Conservation (phyloP, 176 grass and related monocot species). For the Pontederia paniculata region DNA sequence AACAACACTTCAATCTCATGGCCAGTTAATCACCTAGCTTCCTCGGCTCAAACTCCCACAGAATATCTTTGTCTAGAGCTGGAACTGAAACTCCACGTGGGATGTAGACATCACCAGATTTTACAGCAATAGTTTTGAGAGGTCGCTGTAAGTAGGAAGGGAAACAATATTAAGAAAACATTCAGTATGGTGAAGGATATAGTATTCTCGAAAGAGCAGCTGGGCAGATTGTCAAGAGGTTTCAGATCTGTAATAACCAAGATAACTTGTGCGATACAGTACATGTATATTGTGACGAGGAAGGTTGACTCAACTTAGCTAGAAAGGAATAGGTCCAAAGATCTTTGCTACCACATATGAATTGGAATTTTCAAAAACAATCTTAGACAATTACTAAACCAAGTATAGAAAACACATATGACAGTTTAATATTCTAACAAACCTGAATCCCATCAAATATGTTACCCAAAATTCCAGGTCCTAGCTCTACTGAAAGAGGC, state of each 20-base stretch:
- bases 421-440: background rate
- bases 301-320: no score
- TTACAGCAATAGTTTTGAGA: conserved; percentile 79
- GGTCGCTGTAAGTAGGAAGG: conserved; percentile 42
- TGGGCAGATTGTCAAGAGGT: no score
- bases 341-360: no score
- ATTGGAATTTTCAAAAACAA: no score
- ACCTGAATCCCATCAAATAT: conserved; percentile 98
- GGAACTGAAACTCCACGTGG: conserved; percentile 71
- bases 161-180: background rate
- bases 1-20: no score
- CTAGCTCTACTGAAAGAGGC: conserved; percentile 68
- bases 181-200: background rate
- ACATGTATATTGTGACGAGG: no score
- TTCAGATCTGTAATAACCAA: no score
- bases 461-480: conserved; percentile 81
- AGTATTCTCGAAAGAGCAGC: background rate
- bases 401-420: background rate
- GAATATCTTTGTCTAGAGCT: conserved; percentile 69
- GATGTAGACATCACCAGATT: conserved; percentile 86
- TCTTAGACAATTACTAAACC: background rate
- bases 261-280: no score
- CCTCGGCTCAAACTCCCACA: conserved; percentile 63
- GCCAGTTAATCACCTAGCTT: conserved; percentile 28
- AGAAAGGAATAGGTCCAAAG: no score